phyloP scores from a whole-genome alignment of 768 basidiomycete species.

The Podaxis sp. region DNA sequence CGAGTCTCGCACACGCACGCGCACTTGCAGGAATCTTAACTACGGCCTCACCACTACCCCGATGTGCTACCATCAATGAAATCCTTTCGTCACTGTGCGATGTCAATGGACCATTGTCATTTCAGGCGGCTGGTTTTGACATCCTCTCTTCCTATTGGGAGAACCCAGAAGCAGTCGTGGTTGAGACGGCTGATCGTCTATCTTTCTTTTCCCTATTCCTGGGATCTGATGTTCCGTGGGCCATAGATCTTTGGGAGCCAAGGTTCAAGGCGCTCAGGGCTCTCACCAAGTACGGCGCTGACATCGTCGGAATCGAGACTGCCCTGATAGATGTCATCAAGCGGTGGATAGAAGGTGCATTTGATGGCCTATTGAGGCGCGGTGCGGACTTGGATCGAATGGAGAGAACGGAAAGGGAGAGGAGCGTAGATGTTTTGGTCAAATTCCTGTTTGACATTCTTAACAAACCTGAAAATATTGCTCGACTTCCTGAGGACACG shows the following conservation, averaged over 20 bases:
- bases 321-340: constrained; percentile 54
- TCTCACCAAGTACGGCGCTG: constrained; percentile 57
- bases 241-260: constrained; percentile 66
- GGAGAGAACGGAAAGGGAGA: constrained; percentile 59
- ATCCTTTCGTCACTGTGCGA: constrained; percentile 62
- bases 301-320: constrained; percentile 64
- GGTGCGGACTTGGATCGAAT: constrained; percentile 31
- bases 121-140: constrained; percentile 72
- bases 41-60: constrained; percentile 55
- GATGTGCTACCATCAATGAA: constrained; percentile 49
- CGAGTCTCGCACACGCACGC: constrained; percentile 64
- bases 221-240: constrained; percentile 47
- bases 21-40: constrained; percentile 51
- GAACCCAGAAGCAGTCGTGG: constrained; percentile 44
- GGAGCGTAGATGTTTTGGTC: constrained; percentile 59
- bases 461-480: constrained; percentile 48
- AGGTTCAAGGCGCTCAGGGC: constrained; percentile 66
- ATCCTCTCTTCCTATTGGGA: constrained; percentile 70
- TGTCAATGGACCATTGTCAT: constrained; percentile 45
- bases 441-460: constrained; percentile 53
- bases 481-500: constrained; percentile 59
- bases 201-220: constrained; percentile 66
- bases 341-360: constrained; percentile 66
- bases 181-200: constrained; percentile 57
- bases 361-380: constrained; percentile 44